Conservation (phyloP, 2,329 filamentous ascomycete genomes). For the Fusarium palustre region DNA sequence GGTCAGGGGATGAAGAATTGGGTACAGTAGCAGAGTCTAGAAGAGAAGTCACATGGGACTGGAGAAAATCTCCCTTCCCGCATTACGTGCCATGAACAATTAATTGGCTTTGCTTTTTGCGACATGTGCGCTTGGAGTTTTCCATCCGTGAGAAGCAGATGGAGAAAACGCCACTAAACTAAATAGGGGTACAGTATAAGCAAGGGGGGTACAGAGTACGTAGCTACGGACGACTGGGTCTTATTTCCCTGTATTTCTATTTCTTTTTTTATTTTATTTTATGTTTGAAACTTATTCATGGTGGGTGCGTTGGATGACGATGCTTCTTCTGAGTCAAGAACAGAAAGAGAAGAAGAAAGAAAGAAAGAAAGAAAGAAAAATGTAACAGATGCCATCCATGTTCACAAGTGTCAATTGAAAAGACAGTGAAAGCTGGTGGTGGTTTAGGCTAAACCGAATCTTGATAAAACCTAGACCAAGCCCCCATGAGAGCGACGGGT, state of each 20-base stretch:
- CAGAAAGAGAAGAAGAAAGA: slow-evolving; percentile 10
- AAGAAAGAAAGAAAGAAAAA: neutral
- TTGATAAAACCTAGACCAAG: slow-evolving; percentile 31
- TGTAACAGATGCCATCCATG: neutral
- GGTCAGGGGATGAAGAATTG: neutral
- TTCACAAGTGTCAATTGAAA: neutral
- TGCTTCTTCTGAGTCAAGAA: slow-evolving; percentile 31
- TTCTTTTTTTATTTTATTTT: neutral
- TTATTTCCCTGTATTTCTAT: neutral
- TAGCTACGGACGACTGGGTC: neutral
- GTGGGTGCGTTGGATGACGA: slow-evolving; percentile 1
- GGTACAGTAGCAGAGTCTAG: neutral
- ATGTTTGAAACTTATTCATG: neutral
- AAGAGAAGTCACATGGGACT: slow-evolving; percentile 28
- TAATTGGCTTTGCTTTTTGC: slow-evolving; percentile 34
- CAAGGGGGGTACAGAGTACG: neutral
- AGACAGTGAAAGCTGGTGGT: neutral
- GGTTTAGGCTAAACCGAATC: slow-evolving; percentile 36
- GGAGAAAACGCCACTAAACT: slow-evolving; percentile 35
- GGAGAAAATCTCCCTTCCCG: neutral
- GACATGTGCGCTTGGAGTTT: slow-evolving; percentile 30
- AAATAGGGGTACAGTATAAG: neutral
- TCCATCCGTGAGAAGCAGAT: slow-evolving; percentile 4
- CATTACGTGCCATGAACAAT: neutral
- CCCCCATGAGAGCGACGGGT: neutral